Conservation (phyloP, 768 basidiomycete species). For the Xerocomus spinulosus region DNA sequence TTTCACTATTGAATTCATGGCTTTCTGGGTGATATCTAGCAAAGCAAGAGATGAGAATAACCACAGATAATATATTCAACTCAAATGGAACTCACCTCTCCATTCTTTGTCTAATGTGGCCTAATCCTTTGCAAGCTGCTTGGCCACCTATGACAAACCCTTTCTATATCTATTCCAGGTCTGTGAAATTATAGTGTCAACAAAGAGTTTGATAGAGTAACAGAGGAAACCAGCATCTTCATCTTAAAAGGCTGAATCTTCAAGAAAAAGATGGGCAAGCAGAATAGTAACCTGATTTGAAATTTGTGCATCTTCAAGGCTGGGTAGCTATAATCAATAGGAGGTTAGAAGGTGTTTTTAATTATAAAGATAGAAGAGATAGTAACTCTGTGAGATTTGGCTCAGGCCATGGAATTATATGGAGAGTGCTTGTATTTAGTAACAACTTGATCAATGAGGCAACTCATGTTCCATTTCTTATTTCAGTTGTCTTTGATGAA, state of each 20-base stretch:
- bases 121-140: not conserved
- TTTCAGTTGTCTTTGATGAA: not conserved
- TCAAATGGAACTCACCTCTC: not conserved
- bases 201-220: not conserved
- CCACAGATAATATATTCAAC: too few species aligned
- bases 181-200: not conserved
- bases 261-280: not conserved
- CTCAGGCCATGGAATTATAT: not conserved
- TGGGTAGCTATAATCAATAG: not conserved
- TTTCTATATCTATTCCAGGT: conserved; percentile 1
- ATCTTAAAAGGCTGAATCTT: not conserved
- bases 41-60: too few species aligned
- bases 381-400: not conserved
- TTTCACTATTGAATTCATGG: not conserved
- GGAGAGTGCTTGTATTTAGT: not conserved
- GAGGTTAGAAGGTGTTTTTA: not conserved
- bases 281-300: not conserved
- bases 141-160: not conserved
- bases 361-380: not conserved
- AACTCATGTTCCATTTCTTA: not conserved
- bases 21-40: not conserved
- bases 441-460: not conserved
- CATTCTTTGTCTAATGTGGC: not conserved
- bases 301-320: not conserved
- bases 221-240: not conserved